phyloP scores from a whole-genome alignment of 2,329 filamentous ascomycete species.

The Xylariaceae sp. region DNA sequence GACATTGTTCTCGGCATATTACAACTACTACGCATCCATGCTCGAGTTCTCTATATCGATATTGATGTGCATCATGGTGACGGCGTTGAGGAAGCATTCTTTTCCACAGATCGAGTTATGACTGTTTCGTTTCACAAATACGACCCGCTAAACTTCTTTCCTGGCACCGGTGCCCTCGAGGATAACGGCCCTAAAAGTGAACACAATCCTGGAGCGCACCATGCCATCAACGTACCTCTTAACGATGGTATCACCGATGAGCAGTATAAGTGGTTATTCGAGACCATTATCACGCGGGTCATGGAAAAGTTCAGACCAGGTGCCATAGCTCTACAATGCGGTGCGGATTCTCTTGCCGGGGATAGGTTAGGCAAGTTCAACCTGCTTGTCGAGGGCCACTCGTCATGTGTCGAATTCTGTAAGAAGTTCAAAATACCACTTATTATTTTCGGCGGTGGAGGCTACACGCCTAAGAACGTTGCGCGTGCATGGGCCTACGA shows the following conservation, averaged over 20 bases:
- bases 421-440: constrained; percentile 82
- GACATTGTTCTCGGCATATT: constrained; percentile 95
- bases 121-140: constrained; percentile 97
- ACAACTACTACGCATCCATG: constrained; percentile 81
- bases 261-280: constrained; percentile 86
- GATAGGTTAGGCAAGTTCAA: constrained; percentile 96
- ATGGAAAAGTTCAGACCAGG: constrained; percentile 85
- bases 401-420: constrained; percentile 86
- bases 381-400: constrained; percentile 93
- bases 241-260: constrained; percentile 91
- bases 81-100: constrained; percentile 92
- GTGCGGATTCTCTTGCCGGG: constrained; percentile 91
- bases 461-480: constrained; percentile 96
- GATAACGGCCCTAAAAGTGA: constrained; percentile 85
- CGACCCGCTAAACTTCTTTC: constrained; percentile 83
- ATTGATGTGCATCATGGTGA: constrained; percentile 95
- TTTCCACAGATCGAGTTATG: constrained; percentile 90
- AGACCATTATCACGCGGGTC: constrained; percentile 77
- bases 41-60: constrained; percentile 96
- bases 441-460: constrained; percentile 90
- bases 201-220: constrained; percentile 85
- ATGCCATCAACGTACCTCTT: constrained; percentile 88
- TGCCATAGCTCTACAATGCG: constrained; percentile 93
- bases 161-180: constrained; percentile 85
- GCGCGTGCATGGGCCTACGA: constrained; percentile 97